Conservation (phyloP, 1,284 basidiomycete genomes). For the Laetiporus sulphureus region DNA sequence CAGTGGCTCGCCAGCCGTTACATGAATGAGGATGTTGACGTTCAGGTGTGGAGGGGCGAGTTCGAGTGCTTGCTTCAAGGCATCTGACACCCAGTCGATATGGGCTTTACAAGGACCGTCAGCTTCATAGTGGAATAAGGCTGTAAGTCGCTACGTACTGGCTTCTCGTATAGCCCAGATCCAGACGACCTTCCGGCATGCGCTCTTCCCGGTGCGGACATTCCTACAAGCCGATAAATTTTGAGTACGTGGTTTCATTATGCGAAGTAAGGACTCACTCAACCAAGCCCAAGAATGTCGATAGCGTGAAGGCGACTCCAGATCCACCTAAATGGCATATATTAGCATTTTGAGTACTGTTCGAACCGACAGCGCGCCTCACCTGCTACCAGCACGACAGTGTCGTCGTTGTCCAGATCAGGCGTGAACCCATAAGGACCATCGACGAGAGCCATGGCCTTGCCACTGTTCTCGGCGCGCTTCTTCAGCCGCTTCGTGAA, state of each 20-base stretch:
- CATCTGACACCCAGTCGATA: constrained; percentile 35
- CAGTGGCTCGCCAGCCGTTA: constrained; percentile 23
- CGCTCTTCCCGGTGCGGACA: constrained; percentile 21
- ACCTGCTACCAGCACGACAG: constrained; percentile 45
- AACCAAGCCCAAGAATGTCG: constrained; percentile 38
- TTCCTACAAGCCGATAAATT: constrained; percentile 17
- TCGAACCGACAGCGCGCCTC: constrained; percentile 8
- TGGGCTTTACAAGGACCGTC: too few species aligned
- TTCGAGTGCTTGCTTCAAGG: constrained; percentile 27
- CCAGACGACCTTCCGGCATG: constrained; percentile 33
- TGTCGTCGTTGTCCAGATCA: constrained; percentile 34
- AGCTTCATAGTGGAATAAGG: too few species aligned
- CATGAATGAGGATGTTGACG: constrained; percentile 31
- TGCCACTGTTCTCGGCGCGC: constrained; percentile 23
- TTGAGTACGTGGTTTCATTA: too few species aligned
- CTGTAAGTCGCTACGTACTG: constrained; percentile 31
- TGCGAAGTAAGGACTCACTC: constrained; percentile 28
- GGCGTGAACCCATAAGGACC: constrained; percentile 49
- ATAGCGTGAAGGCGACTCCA: constrained; percentile 43
- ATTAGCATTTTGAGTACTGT: too few species aligned
- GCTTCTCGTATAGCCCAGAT: constrained; percentile 38
- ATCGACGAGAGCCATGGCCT: constrained; percentile 39
- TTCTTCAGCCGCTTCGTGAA: constrained; percentile 39
- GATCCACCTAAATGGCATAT: constrained; percentile 40
- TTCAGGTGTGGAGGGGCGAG: constrained; percentile 24